Evolutionary conservation across 2,329 filamentous ascomycete species (phyloP).

Genomic region (Trichoderma cornu-damae): DNA sequence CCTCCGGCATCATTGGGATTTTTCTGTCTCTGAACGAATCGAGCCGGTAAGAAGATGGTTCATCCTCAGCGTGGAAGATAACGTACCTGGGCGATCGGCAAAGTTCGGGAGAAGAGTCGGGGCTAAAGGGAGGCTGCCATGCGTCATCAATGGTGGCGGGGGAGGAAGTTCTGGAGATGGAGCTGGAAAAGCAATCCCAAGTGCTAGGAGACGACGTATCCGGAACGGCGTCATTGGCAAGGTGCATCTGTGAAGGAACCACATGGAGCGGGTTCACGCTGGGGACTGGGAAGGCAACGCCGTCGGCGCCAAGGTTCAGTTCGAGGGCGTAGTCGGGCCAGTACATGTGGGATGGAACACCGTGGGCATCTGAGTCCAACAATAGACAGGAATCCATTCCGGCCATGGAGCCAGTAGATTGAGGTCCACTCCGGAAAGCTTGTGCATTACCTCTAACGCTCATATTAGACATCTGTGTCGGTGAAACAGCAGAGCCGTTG

Average conservation of each 20-base stretch:
- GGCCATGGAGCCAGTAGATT: constrained; percentile 36
- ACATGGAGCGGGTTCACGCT: constrained; percentile 47
- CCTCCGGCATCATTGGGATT: constrained; percentile 29
- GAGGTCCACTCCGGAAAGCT: constrained; percentile 39
- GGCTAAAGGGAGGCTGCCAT: constrained; percentile 37
- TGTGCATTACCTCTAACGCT: constrained; percentile 49
- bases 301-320: constrained; percentile 39
- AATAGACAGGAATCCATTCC: constrained; percentile 50
- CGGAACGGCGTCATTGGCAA: constrained; percentile 48
- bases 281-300: constrained; percentile 40
- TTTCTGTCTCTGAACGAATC: constrained; percentile 31
- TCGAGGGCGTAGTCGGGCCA: constrained; percentile 45
- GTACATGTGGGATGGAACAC: constrained; percentile 47
- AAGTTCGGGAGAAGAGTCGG: constrained; percentile 46
- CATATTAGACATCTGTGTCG: constrained; percentile 47
- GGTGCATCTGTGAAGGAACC: constrained; percentile 51
- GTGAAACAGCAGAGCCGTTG: constrained; percentile 43
- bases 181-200: constrained; percentile 50
- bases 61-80: constrained; percentile 18
- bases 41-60: constrained; percentile 23
- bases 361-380: constrained; percentile 45
- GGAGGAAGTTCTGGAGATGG: constrained; percentile 48
- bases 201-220: constrained; percentile 48
- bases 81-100: constrained; percentile 53
- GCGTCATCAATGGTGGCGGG: constrained; percentile 47